Base-by-base conservation (phyloP, 2,329 filamentous ascomycete species). In the Venturia pyrina region DNA sequence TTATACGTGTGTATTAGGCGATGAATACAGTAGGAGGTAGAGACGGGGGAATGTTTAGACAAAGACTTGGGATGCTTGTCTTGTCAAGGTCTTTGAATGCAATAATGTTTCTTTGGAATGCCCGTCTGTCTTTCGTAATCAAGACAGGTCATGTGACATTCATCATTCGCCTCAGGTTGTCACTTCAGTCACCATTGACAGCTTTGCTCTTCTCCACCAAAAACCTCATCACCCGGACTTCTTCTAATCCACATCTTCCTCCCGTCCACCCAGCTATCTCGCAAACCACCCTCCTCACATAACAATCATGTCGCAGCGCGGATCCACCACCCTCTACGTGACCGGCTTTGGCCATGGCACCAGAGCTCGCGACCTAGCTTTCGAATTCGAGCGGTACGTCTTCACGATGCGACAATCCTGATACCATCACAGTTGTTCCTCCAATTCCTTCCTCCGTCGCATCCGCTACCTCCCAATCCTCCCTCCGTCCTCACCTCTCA, bases 301-400 rank as follows among this genome's bases (percentile, higher is more conserved):
- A 44, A 21, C 62, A 70, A 77, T 65, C 76, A 96, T 96, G 92
- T 96, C 93, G 87, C 91, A 92, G 77, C 87, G 90, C 78, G 79
- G 80, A 67, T 89, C 91, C 73, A 96, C 90, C 68, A 98, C 93
- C 67, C 90, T 98, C 72, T 98, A 98, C 83, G 93, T 98, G 80
- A 96, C 93, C 76, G 95, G 95, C 85, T 99, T 99, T 81, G 96
- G 93, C 86, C 92, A 96, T 81, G 92, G 93, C 79, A 97, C 93
- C 79, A 91, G 95, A 84, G 92, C 95, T 79, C 91, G 95, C 87
- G 93, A 99, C 85, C 90, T 98, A 79, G 92, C 93, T 83, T 97
- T 96, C 90, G 93, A 98, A 85, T 98, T 98, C 90, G 93, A 98
- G 93, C 92, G 93, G 91, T 97, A 96, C 87, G 93, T 96, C 85